These are phyloP conservation scores for Euphrasia confusa DNA, from an alignment of 257 asterid species.

Conservation along the genomic window DNA sequence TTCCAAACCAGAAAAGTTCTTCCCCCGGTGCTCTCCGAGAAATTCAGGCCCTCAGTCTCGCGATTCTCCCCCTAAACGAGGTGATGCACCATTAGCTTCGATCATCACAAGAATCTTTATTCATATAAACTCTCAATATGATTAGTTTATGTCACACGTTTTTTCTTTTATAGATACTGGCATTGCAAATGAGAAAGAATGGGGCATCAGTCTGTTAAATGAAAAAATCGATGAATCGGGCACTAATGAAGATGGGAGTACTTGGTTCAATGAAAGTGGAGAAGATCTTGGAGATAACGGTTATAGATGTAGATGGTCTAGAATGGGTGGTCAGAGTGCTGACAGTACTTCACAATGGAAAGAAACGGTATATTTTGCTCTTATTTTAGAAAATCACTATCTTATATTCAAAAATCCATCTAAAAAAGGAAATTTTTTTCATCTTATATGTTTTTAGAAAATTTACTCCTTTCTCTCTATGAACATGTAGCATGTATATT, in stretches of 20 bases:
- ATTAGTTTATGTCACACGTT: background rate
- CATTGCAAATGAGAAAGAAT: constrained; percentile 93
- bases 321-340: constrained; percentile 85
- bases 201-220: constrained; percentile 80
- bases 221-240: constrained; percentile 75
- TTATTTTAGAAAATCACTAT: background rate
- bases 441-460: too few species aligned
- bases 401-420: too few species aligned
- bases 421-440: too few species aligned
- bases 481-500: too few species aligned
- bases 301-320: constrained; percentile 87
- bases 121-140: background rate
- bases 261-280: constrained; percentile 87
- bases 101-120: background rate
- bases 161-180: constrained; percentile 66
- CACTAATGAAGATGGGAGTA: constrained; percentile 81
- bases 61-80: constrained; percentile 94
- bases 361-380: constrained; percentile 56
- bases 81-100: constrained; percentile 31
- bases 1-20: constrained; percentile 70
- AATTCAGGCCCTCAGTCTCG: constrained; percentile 87
- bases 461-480: too few species aligned
- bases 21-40: constrained; percentile 61
- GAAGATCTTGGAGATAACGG: constrained; percentile 97
- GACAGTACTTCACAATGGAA: constrained; percentile 88